These are phyloP conservation scores for Tremellales sp. DNA, from an alignment of 1,284 basidiomycete genomes.

Conservation along the genomic window DNA sequence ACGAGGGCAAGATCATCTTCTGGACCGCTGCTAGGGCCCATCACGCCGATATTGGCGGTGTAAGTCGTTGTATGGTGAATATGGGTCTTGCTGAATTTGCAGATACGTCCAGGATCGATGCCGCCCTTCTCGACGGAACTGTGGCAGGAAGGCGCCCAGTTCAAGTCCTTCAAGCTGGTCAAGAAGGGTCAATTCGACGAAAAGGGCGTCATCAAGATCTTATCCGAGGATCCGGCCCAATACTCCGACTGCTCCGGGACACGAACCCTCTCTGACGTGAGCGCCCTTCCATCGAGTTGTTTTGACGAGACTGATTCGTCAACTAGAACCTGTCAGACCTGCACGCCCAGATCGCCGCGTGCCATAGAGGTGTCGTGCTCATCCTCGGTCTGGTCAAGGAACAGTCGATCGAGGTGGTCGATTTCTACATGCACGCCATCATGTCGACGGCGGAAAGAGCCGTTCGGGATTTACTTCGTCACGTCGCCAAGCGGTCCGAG, in stretches of 20 bases:
- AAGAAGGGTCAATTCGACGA: conserved; percentile 40
- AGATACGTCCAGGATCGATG: conserved; percentile 51
- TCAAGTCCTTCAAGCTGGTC: conserved; percentile 55
- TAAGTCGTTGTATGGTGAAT: too few species aligned
- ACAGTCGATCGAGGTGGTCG: conserved; percentile 52
- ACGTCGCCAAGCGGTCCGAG: conserved; percentile 69
- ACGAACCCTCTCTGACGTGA: conserved; percentile 67
- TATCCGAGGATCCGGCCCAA: conserved; percentile 79
- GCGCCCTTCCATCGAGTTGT: not conserved
- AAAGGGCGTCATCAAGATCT: conserved; percentile 69
- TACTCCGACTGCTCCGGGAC: conserved; percentile 81
- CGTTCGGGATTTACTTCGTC: conserved; percentile 73
- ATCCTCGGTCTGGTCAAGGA: conserved; percentile 36
- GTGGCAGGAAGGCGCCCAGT: conserved; percentile 51
- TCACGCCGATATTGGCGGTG: conserved; percentile 48
- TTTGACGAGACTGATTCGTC: not conserved
- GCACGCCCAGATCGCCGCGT: conserved; percentile 41
- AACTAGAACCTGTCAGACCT: conserved; percentile 35
- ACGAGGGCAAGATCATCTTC: conserved; percentile 39
- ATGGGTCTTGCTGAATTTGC: too few species aligned
- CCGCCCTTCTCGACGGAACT: conserved; percentile 50
- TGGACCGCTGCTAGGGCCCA: conserved; percentile 46
- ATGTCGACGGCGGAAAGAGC: conserved; percentile 83
- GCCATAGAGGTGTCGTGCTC: conserved; percentile 35
- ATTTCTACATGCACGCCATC: conserved; percentile 78